phyloP scores from a whole-genome alignment of 352 stramenopile genomes.

The Globisporangium ultimum region DNA sequence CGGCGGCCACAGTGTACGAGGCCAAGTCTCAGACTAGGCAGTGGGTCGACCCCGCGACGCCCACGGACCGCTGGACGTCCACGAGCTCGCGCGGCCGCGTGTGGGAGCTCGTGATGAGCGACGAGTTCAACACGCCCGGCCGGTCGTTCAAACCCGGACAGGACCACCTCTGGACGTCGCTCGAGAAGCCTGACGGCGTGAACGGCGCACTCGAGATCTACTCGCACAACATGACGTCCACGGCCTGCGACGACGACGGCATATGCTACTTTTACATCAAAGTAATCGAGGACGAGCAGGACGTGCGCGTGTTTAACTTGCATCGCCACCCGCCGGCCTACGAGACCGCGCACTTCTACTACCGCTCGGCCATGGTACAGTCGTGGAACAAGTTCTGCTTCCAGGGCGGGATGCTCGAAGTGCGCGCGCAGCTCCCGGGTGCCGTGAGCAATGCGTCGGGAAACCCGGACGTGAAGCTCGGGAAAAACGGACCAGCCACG shows the following conservation, averaged over 20 bases:
- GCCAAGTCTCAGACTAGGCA: conserved; percentile 47
- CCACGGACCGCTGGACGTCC: conserved; percentile 28
- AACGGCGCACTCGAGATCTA: conserved; percentile 92
- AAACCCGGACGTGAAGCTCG: conserved; percentile 36
- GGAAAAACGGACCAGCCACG: conserved; percentile 28
- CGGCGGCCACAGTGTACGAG: conserved; percentile 14
- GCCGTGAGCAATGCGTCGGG: conserved; percentile 46
- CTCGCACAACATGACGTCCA: conserved; percentile 79
- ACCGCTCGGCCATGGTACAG: conserved; percentile 85
- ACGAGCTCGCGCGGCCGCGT: conserved; percentile 36
- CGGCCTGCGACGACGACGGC: conserved; percentile 41
- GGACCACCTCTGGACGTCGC: conserved; percentile 92
- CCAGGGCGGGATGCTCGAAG: conserved; percentile 89
- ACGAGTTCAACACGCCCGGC: conserved; percentile 89
- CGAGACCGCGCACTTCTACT: conserved; percentile 32
- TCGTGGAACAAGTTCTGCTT: conserved; percentile 96
- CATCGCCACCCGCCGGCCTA: conserved; percentile 47
- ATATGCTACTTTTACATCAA: conserved; percentile 68
- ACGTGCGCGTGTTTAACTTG: conserved; percentile 50
- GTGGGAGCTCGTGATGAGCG: conserved; percentile 86
- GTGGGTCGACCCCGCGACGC: conserved; percentile 56
- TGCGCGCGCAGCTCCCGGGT: conserved; percentile 84
- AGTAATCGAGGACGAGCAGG: conserved; percentile 37
- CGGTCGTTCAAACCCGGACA: conserved; percentile 87
- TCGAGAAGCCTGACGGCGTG: conserved; percentile 94